phyloP scores from a whole-genome alignment of 768 basidiomycete species.

The Leccinum variicolor region DNA sequence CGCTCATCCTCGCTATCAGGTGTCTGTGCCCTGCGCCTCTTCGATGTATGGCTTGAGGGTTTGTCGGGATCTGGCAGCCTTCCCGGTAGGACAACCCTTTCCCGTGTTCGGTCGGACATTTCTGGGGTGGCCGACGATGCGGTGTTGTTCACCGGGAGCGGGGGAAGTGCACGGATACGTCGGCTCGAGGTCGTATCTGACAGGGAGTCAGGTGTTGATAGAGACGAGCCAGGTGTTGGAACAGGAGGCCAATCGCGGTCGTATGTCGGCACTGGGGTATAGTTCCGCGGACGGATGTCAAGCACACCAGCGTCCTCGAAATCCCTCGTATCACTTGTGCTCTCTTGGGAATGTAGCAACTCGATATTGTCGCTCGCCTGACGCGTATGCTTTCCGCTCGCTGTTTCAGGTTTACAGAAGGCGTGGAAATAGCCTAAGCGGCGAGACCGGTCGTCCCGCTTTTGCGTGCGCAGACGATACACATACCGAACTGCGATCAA shows the following conservation, averaged over 20 bases:
- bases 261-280: constrained; percentile 14
- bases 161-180: constrained; percentile 30
- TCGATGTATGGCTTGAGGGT: neutral
- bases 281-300: constrained; percentile 20
- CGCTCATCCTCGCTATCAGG: constrained; percentile 16
- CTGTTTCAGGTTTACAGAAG: constrained; percentile 15
- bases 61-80: constrained; percentile 6
- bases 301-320: constrained; percentile 15
- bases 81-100: neutral
- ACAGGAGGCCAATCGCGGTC: constrained; percentile 14
- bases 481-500: constrained; percentile 53
- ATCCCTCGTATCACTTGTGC: constrained; percentile 7
- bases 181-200: constrained; percentile 14
- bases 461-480: constrained; percentile 49
- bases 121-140: neutral
- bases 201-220: constrained; percentile 5
- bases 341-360: constrained; percentile 19
- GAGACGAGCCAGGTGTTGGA: constrained; percentile 2
- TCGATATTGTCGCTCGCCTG: constrained; percentile 29
- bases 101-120: neutral
- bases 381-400: constrained; percentile 15
- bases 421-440: constrained; percentile 33
- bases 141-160: constrained; percentile 16
- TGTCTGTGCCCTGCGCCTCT: neutral
- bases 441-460: constrained; percentile 37